Percentiles rank a stretch among this genome's conserved stretches.
phyloP scores from a whole-genome alignment of 1,139 yeast species.

The Candida dubliniensis region DNA sequence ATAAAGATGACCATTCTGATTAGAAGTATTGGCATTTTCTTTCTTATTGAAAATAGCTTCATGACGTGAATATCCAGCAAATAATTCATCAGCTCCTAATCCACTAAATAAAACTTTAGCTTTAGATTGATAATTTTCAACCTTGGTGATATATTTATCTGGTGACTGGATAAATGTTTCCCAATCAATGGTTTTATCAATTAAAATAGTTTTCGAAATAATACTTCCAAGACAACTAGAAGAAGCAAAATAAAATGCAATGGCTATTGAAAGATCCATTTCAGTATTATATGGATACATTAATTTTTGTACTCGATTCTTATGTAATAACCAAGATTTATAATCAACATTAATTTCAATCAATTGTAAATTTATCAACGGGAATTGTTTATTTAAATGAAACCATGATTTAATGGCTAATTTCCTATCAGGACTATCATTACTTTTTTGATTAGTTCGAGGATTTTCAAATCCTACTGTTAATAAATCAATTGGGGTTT shows the following conservation, averaged over 20 bases:
- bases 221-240: conserved; percentile 28
- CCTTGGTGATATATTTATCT: conserved; percentile 9
- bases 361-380: conserved; percentile 40
- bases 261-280: conserved; percentile 93
- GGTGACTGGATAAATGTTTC: conserved; percentile 22
- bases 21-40: conserved; percentile 19
- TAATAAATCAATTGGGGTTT: conserved; percentile 56
- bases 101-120: conserved; percentile 84
- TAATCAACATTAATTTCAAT: conserved; percentile 75
- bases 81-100: conserved; percentile 93
- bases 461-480: conserved; percentile 94
- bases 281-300: conserved; percentile 87
- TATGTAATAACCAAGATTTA: conserved; percentile 56
- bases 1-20: conserved; percentile 27
- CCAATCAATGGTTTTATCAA: conserved; percentile 18
- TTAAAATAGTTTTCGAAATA: conserved; percentile 29
- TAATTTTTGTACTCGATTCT: conserved; percentile 54
- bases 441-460: conserved; percentile 62
- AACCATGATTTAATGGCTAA: conserved; percentile 66
- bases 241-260: conserved; percentile 92
- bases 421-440: conserved; percentile 77
- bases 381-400: conserved; percentile 43
- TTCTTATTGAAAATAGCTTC: conserved; percentile 47
- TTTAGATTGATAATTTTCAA: conserved; percentile 39
- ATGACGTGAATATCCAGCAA: conserved; percentile 90